These are phyloP conservation scores for Byssoonygena ceratinophila DNA, from an alignment of 2,329 filamentous ascomycete species.

Conservation along the genomic window DNA sequence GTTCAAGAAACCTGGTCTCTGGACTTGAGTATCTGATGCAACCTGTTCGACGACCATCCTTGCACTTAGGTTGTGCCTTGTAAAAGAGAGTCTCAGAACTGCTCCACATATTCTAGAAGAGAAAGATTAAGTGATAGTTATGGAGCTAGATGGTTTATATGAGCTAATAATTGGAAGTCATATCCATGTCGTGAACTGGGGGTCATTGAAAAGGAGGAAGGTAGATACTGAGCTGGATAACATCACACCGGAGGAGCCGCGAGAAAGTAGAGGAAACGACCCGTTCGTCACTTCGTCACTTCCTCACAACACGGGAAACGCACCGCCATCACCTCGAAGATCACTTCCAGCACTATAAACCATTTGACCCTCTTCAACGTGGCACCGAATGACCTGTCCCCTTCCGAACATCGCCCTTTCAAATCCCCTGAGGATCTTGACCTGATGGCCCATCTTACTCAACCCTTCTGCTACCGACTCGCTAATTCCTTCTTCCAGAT, in stretches of 20 bases:
- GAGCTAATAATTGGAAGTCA: background rate
- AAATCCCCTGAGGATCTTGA: constrained; percentile 57
- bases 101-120: background rate
- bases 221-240: background rate
- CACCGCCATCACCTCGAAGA: constrained; percentile 68
- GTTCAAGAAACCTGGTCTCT: no score
- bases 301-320: constrained; percentile 39
- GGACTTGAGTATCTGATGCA: background rate
- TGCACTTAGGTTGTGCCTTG: no score
- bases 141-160: background rate
- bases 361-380: constrained; percentile 60
- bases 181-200: constrained; percentile 1
- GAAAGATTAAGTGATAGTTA: background rate
- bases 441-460: constrained; percentile 59
- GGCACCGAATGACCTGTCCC: constrained; percentile 74
- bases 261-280: background rate
- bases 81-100: background rate
- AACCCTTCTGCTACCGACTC: constrained; percentile 58
- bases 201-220: background rate
- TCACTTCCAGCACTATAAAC: constrained; percentile 89
- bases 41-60: background rate
- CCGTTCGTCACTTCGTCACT: background rate
- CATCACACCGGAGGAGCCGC: background rate
- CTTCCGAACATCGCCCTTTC: constrained; percentile 64
- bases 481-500: constrained; percentile 71